phyloP scores from a whole-genome alignment of 2,329 filamentous ascomycete genomes.

The Capronia americana region DNA sequence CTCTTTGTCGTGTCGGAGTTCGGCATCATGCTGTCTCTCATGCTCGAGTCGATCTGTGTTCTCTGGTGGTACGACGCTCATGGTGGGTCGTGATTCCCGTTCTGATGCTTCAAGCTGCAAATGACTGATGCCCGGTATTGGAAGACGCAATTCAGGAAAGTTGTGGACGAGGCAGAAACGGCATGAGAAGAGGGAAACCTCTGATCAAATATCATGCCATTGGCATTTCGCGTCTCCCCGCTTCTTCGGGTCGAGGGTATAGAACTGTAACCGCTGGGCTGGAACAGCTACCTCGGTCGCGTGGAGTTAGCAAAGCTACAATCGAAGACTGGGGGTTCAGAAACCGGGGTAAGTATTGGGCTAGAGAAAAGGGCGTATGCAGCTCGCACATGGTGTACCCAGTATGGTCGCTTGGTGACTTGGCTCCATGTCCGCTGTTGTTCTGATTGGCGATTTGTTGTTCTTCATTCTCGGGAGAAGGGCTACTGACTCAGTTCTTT shows the following conservation, averaged over 20 bases:
- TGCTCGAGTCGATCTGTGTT: constrained; percentile 28
- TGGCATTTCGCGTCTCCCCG: constrained; percentile 1
- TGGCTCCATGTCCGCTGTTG: neutral
- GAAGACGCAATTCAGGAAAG: neutral
- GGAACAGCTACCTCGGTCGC: constrained; percentile 14
- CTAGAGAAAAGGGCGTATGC: neutral
- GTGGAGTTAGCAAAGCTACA: neutral
- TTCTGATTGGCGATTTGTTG: neutral
- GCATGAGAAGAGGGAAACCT: neutral
- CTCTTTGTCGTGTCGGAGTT: constrained; percentile 18
- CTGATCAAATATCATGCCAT: constrained; percentile 13
- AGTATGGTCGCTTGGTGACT: neutral
- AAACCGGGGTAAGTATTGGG: neutral
- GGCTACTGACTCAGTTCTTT: neutral
- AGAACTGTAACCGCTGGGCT: neutral
- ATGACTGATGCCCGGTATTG: neutral
- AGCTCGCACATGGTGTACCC: neutral
- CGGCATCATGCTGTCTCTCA: constrained; percentile 24
- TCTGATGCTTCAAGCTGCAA: neutral
- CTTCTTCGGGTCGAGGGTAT: constrained; percentile 13
- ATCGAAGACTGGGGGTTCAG: neutral
- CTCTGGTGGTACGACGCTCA: constrained; percentile 29
- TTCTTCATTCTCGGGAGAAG: no score
- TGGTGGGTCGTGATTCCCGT: constrained; percentile 10
- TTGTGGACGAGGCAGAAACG: neutral